Base-by-base conservation (phyloP, 768 basidiomycete species). In the Collybiopsis luxurians region DNA sequence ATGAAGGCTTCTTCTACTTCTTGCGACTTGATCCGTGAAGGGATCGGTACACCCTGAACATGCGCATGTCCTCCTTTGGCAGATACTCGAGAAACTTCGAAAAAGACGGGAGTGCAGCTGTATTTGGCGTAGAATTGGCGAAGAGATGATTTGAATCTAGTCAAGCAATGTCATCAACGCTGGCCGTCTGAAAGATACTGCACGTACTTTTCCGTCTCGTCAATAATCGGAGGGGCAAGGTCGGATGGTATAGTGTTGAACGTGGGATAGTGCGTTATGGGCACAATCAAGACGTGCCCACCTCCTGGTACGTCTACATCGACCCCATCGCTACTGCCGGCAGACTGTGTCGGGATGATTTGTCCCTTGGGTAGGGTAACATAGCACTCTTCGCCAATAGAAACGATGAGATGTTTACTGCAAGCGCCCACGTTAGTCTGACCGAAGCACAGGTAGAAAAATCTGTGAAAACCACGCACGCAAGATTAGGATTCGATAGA, bases 291-390 rank as follows among this genome's bases (percentile, higher is more conserved):
- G 36, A 96, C 87, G 68, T 99, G 97, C 0, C 97, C 97, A 21
- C 97, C 97, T 19, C 97, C 97, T 1, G 97, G 97, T 21, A 98
- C 88, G 61, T 71, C 66, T 12, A 71, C 57, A 7, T 66, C 63
- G n/a, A 68, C 64, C 39, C 61, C 70, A 62, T 76, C 72, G 39
- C 78, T 75, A 17, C 26, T 7, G 13, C 74, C 71, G 2, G 76
- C 69, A 26, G 82, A 79, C 44, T 86, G 85, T 5, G 94, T 95
- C 17, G 92, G 90, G 43, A 92, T 81, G 42, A 98, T 87, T 69
- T 96, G 94, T 2, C 97, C 97, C 69, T 97, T 98, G 0, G 97
- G 91, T n/a, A 98, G 74, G 0, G 97, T 95, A 48, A 98, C 73
- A 74, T 99, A 99, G 66, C 92, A 93, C 71, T 99, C 97, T 5